Percentiles rank a stretch among this genome's conserved stretches.
phyloP scores from a whole-genome alignment of 768 basidiomycete species.

The Trichaptum fuscoviolaceum region DNA sequence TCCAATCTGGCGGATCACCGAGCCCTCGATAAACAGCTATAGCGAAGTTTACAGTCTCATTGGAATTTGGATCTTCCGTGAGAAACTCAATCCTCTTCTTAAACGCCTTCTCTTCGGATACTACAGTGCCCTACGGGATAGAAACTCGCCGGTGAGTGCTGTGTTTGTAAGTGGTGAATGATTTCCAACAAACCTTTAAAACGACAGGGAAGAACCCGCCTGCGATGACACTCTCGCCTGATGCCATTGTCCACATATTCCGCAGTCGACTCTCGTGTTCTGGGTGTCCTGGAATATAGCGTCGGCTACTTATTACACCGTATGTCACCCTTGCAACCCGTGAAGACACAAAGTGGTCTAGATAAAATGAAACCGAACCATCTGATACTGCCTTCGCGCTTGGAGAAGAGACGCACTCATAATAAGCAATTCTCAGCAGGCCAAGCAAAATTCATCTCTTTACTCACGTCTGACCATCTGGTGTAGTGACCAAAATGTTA shows the following conservation, averaged over 20 bases:
- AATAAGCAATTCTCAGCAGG: constrained; percentile 4
- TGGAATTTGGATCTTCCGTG: not conserved
- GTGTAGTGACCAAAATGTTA: constrained; percentile 40
- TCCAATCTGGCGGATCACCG: not conserved
- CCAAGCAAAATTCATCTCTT: not conserved
- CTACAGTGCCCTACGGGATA: not conserved
- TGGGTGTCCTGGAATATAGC: not conserved
- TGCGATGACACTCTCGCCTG: not conserved
- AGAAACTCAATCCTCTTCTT: not conserved
- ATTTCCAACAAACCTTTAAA: not conserved
- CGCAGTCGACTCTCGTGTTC: not conserved
- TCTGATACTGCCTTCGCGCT: constrained; percentile 51
- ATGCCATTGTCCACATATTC: not conserved
- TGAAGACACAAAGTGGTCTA: constrained; percentile 45
- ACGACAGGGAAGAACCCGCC: not conserved
- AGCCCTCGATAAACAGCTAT: not conserved
- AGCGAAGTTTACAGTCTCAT: not conserved
- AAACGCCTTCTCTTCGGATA: not conserved
- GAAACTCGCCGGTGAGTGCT: not conserved
- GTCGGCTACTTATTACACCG: not conserved
- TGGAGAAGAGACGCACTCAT: not conserved
- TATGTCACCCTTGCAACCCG: constrained; percentile 34
- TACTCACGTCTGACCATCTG: constrained; percentile 51
- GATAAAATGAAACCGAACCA: constrained; percentile 36
- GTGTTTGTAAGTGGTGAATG: not conserved